Evolutionary conservation across 1,284 basidiomycete species (phyloP).

Genomic region (Lentinula novae-zelandiae): DNA sequence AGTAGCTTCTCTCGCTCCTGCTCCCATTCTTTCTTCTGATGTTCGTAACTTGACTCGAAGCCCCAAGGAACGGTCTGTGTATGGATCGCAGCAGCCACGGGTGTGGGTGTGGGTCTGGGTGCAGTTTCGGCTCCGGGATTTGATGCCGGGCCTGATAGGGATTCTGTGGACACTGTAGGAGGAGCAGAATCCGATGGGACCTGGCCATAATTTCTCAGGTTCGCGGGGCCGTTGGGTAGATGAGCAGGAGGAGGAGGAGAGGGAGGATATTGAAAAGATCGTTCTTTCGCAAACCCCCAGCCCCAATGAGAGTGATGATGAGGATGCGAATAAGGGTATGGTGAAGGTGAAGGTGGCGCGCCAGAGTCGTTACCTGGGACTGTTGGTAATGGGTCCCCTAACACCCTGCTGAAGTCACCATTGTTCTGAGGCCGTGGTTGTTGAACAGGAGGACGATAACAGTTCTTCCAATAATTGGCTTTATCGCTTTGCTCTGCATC

Average conservation of each 20-base stretch:
- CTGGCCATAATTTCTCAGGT: neutral
- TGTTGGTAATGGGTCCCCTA: conserved; percentile 2
- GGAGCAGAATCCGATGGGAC: conserved; percentile 2
- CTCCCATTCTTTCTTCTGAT: conserved; percentile 29
- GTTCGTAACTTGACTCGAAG: conserved; percentile 9
- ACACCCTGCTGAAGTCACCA: conserved; percentile 5
- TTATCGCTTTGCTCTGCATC: conserved; percentile 21
- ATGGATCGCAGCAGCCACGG: conserved; percentile 15
- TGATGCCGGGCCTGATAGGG: neutral
- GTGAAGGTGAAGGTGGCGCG: conserved; percentile 8
- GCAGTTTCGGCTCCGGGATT: conserved; percentile 3
- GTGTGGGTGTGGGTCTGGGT: neutral
- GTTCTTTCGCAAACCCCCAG: conserved; percentile 10
- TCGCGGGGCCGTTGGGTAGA: neutral
- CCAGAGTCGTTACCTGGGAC: conserved; percentile 4
- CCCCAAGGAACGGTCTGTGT: conserved; percentile 10
- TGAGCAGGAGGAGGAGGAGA: neutral
- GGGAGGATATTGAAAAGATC: conserved; percentile 3
- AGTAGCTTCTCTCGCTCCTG: conserved; percentile 39
- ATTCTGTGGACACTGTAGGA: conserved; percentile 4
- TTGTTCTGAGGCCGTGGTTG: conserved; percentile 14
- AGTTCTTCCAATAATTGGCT: conserved; percentile 25
- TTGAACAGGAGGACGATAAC: conserved; percentile 26
- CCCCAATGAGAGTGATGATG: conserved; percentile 10
- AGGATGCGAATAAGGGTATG: conserved; percentile 9